Percentiles rank a stretch among this genome's conserved stretches.
phyloP scores from a whole-genome alignment of 1,139 yeast species.

The Blastobotrys raffinosifermentans region DNA sequence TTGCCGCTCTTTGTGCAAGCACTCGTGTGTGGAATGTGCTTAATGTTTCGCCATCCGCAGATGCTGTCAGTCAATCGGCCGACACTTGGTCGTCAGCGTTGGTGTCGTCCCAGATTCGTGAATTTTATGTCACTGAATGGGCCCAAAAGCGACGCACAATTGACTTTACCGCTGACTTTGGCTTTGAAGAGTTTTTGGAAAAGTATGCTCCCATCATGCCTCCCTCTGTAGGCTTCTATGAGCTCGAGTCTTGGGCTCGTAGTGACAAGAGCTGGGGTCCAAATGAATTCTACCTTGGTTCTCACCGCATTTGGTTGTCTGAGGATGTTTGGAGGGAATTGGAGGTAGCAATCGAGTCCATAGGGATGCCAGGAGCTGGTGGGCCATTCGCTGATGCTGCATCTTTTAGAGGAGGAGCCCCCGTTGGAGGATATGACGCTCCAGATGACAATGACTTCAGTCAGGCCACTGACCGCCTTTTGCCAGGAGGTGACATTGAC shows the following conservation, averaged over 20 bases:
- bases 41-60: conserved; percentile 27
- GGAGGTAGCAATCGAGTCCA: conserved; percentile 28
- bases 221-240: conserved; percentile 26
- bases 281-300: conserved; percentile 33
- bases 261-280: conserved; percentile 31
- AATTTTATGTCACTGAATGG: conserved; percentile 35
- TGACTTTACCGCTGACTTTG: conserved; percentile 39
- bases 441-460: not conserved
- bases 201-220: conserved; percentile 34
- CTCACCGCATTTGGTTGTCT: conserved; percentile 33
- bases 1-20: conserved; percentile 22
- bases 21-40: conserved; percentile 35
- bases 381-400: not conserved
- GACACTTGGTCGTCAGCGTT: conserved; percentile 33
- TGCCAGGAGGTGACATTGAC: not conserved
- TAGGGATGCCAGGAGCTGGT: conserved; percentile 3
- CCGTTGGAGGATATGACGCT: not conserved
- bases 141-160: conserved; percentile 29
- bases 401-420: not conserved
- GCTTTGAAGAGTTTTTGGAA: conserved; percentile 34
- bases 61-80: conserved; percentile 24
- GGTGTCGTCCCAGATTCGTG: conserved; percentile 35
- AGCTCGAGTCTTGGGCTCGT: conserved; percentile 35
- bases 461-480: not conserved
- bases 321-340: conserved; percentile 36